Evolutionary conservation across 2,329 filamentous ascomycete genomes (phyloP).

Genomic region (Aotearoamyces nothofagi): DNA sequence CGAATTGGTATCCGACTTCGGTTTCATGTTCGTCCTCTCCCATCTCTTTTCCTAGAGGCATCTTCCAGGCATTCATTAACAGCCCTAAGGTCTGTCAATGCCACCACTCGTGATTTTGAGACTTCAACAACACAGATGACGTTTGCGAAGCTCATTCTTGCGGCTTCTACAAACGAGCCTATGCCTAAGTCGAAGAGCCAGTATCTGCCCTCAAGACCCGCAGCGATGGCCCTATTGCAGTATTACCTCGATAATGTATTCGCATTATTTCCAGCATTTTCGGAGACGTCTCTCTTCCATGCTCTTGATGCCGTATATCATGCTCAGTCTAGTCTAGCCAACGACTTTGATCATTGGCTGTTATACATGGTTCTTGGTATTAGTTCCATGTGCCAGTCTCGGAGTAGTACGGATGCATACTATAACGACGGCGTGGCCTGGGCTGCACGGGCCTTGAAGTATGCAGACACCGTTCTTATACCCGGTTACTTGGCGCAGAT

Average conservation of each 20-base stretch:
- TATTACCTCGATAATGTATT: slow-evolving; percentile 78
- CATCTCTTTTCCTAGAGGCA: slow-evolving; percentile 1
- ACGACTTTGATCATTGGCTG: slow-evolving; percentile 67
- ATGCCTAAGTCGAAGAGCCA: slow-evolving; percentile 46
- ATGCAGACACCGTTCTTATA: slow-evolving; percentile 69
- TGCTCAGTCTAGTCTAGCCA: slow-evolving; percentile 40
- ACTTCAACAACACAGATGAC: slow-evolving; percentile 80
- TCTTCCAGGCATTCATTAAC: slow-evolving; percentile 2
- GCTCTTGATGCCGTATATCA: slow-evolving; percentile 74
- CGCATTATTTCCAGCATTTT: slow-evolving; percentile 66
- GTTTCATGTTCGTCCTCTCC: slow-evolving; percentile 51
- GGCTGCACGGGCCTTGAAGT: slow-evolving; percentile 50
- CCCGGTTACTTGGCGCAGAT: slow-evolving; percentile 78
- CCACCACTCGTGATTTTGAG: slow-evolving; percentile 87
- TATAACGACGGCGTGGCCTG: slow-evolving; percentile 40
- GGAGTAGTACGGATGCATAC: slow-evolving; percentile 48
- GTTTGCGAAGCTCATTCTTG: slow-evolving; percentile 75
- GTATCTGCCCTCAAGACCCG: slow-evolving; percentile 55
- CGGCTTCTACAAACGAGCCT: slow-evolving; percentile 62
- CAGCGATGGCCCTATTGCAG: slow-evolving; percentile 55
- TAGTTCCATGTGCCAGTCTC: slow-evolving; percentile 58
- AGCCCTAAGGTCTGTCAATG: slow-evolving; percentile 64
- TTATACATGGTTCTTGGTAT: slow-evolving; percentile 85
- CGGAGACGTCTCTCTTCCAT: slow-evolving; percentile 62
- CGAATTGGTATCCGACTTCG: slow-evolving; percentile 85